Conservation (phyloP, 345 rosid species). For the Eucalyptus regnans region DNA sequence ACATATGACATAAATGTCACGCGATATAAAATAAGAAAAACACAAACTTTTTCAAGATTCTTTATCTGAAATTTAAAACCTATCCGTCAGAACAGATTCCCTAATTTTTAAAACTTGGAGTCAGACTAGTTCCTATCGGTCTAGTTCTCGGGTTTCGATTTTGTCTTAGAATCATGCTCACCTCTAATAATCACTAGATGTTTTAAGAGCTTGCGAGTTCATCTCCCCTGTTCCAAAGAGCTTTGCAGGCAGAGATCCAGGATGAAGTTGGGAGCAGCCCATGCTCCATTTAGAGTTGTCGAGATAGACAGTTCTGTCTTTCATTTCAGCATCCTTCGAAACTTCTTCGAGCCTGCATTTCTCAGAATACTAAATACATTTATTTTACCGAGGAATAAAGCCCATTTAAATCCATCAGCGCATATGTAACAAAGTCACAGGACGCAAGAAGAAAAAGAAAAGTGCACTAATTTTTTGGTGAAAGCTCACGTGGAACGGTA, state of each 20-base stretch:
- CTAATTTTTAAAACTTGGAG: too few relatives aligned
- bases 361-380: too few relatives aligned
- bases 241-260: constrained; percentile 72
- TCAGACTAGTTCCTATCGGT: fast-evolving
- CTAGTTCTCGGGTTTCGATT: fast-evolving
- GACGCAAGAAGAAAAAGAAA: background rate
- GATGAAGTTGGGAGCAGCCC: constrained; percentile 53
- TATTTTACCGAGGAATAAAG: background rate
- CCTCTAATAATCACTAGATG: constrained; percentile 40
- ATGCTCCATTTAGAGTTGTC: constrained; percentile 68
- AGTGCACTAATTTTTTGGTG: background rate
- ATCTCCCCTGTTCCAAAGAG: constrained; percentile 34
- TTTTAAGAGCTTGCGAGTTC: constrained; percentile 37
- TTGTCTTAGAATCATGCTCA: fast-evolving
- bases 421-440: background rate
- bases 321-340: too few relatives aligned
- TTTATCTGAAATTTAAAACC: fast-evolving
- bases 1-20: too few relatives aligned
- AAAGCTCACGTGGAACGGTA: background rate
- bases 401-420: background rate
- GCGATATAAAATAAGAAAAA: too few relatives aligned
- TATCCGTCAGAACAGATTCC: fast-evolving
- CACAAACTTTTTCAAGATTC: fast-evolving
- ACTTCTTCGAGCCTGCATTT: too few relatives aligned
- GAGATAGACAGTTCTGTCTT: constrained; percentile 33